These are phyloP conservation scores for Dionaea muscipula DNA, from an alignment of 179 eudicot species.

Conservation along the genomic window DNA sequence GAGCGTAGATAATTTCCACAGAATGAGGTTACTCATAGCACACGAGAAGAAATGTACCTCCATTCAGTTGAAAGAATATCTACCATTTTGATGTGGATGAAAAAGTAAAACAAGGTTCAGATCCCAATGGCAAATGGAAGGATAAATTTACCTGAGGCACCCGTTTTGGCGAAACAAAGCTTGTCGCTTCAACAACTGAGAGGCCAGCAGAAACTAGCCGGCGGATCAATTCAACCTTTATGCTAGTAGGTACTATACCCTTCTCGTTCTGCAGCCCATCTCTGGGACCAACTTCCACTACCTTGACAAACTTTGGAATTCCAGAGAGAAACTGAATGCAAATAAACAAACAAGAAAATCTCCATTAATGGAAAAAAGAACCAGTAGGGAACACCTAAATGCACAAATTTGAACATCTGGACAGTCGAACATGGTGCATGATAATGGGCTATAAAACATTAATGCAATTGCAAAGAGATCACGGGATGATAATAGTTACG, in stretches of 20 bases:
- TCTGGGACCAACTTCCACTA: constrained; percentile 96
- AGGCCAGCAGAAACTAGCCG: constrained; percentile 63
- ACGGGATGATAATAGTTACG: neutral
- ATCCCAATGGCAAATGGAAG: too few species aligned
- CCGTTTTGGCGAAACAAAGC: constrained; percentile 98
- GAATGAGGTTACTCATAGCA: too few species aligned
- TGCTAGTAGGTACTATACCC: constrained; percentile 54
- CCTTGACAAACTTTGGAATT: constrained; percentile 66
- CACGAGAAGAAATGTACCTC: too few species aligned
- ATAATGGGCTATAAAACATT: neutral
- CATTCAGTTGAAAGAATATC: too few species aligned
- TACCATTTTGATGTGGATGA: neutral
- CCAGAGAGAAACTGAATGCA: constrained; percentile 34
- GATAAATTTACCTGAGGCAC: constrained; percentile 73
- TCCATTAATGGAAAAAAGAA: neutral
- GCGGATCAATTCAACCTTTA: constrained; percentile 69
- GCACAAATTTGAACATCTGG: neutral
- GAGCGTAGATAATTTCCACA: too few species aligned
- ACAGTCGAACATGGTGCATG: neutral
- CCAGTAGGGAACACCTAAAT: neutral
- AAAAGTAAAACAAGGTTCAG: neutral
- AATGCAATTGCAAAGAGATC: neutral
- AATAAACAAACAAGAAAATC: neutral
- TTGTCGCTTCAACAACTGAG: constrained; percentile 94
- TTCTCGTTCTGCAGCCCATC: constrained; percentile 96